phyloP scores from a whole-genome alignment of 169 alveolate genomes.

The Cryptosporidium xiaoi region DNA sequence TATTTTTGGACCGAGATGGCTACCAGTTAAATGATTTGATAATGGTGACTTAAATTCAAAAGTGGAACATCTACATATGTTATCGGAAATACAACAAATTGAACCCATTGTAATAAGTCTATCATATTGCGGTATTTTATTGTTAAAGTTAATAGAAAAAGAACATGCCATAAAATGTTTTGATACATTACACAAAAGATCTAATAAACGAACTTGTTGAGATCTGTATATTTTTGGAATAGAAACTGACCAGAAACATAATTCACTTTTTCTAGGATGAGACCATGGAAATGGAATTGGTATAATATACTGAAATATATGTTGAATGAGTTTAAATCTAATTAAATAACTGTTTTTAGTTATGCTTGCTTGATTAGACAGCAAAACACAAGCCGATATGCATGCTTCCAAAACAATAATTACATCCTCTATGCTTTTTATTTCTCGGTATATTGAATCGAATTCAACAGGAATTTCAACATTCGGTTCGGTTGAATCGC shows the following conservation, averaged over 20 bases:
- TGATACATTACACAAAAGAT: background rate
- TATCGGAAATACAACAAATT: slow-evolving; percentile 80
- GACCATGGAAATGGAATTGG: slow-evolving; percentile 66
- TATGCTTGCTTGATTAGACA: slow-evolving; percentile 27
- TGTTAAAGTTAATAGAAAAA: slow-evolving; percentile 14
- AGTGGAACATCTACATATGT: slow-evolving; percentile 76
- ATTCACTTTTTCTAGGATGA: slow-evolving; percentile 22
- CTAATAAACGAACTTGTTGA: slow-evolving; percentile 40
- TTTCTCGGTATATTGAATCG: slow-evolving; percentile 38
- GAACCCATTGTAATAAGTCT: slow-evolving; percentile 78
- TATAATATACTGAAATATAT: slow-evolving; percentile 39
- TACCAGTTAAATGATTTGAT: slow-evolving; percentile 80
- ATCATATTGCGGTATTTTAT: slow-evolving; percentile 75
- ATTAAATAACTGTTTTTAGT: slow-evolving; percentile 20
- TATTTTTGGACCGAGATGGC: slow-evolving; percentile 78
- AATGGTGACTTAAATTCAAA: slow-evolving; percentile 78
- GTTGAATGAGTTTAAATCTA: slow-evolving; percentile 42
- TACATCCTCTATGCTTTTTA: slow-evolving; percentile 21
- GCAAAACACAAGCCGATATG: slow-evolving; percentile 26
- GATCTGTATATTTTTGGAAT: slow-evolving; percentile 7
- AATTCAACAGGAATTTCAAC: slow-evolving; percentile 58
- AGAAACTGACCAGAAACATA: slow-evolving; percentile 24
- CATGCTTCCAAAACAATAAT: slow-evolving; percentile 36
- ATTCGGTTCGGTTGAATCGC: slow-evolving; percentile 76
- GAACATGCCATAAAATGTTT: slow-evolving; percentile 59